Evolutionary conservation across 768 basidiomycete species (phyloP).

Genomic region (Asterophora lycoperdoides): DNA sequence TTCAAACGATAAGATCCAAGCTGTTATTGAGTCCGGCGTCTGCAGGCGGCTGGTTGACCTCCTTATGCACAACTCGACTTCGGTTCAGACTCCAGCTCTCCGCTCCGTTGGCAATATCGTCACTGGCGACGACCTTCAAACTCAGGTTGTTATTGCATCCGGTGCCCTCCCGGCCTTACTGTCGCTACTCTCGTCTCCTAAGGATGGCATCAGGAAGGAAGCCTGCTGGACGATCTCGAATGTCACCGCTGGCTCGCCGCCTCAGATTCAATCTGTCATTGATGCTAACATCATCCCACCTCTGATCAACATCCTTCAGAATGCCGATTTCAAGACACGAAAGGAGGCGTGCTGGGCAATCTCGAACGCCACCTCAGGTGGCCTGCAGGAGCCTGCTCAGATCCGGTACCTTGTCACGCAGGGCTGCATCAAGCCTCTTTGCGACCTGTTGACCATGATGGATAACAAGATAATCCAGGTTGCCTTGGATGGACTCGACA

Average conservation of each 20-base stretch:
- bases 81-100: conserved; percentile 96
- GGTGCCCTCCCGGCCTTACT: conserved; percentile 95
- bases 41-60: conserved; percentile 96
- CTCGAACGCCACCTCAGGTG: conserved; percentile 97
- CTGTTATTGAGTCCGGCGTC: conserved; percentile 97
- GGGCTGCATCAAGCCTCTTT: conserved; percentile 98
- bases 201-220: conserved; percentile 98
- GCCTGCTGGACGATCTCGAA: conserved; percentile 99
- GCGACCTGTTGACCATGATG: conserved; percentile 95
- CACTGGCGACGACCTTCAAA: conserved; percentile 98
- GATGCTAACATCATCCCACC: conserved; percentile 98
- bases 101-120: conserved; percentile 99
- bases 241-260: conserved; percentile 93
- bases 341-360: conserved; percentile 99
- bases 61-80: conserved; percentile 90
- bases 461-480: conserved; percentile 99
- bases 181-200: conserved; percentile 88
- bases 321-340: conserved; percentile 98
- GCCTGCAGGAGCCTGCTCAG: conserved; percentile 91
- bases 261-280: conserved; percentile 95
- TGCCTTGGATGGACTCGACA: conserved; percentile 96
- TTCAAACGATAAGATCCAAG: conserved; percentile 99
- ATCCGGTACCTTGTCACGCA: conserved; percentile 97
- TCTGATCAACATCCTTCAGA: conserved; percentile 94
- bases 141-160: conserved; percentile 97